phyloP scores from a whole-genome alignment of 192 early-diverging fungal species.

The Coemansia sp. region DNA sequence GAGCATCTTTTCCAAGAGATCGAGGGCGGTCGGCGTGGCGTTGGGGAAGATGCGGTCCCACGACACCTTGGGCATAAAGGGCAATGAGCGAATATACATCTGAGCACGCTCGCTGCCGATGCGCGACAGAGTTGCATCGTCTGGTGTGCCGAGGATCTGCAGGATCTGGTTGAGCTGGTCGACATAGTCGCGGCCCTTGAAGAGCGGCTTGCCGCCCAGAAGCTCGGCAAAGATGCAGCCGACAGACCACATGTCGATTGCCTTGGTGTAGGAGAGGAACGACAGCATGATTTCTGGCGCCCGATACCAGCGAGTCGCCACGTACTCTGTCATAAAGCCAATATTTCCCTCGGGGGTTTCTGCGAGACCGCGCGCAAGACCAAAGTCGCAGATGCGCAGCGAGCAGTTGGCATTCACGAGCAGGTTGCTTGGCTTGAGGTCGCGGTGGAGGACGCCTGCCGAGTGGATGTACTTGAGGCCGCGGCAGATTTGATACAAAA shows the following conservation, averaged over 20 bases:
- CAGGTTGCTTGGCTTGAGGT: constrained; percentile 94
- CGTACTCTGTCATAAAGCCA: constrained; percentile 99
- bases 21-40: constrained; percentile 78
- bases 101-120: constrained; percentile 95
- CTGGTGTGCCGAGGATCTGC: constrained; percentile 92
- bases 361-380: constrained; percentile 90
- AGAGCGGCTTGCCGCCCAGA: constrained; percentile 87
- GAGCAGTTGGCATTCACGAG: constrained; percentile 91
- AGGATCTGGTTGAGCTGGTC: constrained; percentile 99
- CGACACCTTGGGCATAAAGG: constrained; percentile 84
- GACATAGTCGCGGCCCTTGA: constrained; percentile 96
- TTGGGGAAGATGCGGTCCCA: constrained; percentile 85
- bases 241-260: constrained; percentile 98
- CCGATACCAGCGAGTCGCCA: constrained; percentile 99
- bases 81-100: constrained; percentile 90
- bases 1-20: constrained; percentile 83
- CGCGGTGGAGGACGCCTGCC: constrained; percentile 95
- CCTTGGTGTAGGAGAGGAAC: constrained; percentile 98
- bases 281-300: constrained; percentile 99
- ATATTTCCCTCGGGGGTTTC: constrained; percentile 76
- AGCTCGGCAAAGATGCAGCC: constrained; percentile 99
- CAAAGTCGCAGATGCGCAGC: constrained; percentile 98
- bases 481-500: constrained; percentile 95
- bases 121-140: constrained; percentile 79
- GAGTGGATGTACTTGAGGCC: constrained; percentile 99